Evolutionary conservation across 495 filamentous ascomycete species (phyloP).

Genomic region (Tuber melanosporum): DNA sequence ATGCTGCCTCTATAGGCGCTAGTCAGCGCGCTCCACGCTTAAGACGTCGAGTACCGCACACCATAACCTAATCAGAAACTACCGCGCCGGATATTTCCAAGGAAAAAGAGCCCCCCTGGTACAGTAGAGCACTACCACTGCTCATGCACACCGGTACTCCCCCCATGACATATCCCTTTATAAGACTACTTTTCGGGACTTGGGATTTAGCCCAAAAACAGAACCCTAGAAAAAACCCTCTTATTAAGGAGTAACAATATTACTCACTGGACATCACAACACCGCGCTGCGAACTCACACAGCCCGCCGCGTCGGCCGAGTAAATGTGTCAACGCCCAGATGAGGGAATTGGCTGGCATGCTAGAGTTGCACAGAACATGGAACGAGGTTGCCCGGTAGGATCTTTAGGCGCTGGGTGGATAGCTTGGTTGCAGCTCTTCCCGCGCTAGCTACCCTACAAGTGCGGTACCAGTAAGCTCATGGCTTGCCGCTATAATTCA

Average conservation of each 20-base stretch:
- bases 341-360: neutral
- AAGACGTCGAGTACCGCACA: neutral
- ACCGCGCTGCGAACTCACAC: neutral
- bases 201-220: neutral
- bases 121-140: too few species aligned
- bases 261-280: neutral
- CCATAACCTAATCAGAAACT: neutral
- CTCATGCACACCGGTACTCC: too few species aligned
- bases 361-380: neutral
- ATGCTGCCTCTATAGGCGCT: neutral
- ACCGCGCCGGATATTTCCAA: neutral
- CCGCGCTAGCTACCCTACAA: neutral
- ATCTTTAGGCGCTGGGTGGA: neutral
- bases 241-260: neutral
- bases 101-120: neutral
- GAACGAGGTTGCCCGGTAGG: neutral
- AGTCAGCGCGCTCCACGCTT: neutral
- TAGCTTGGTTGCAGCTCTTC: neutral
- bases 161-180: neutral
- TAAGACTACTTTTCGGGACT: neutral
- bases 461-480: neutral
- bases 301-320: neutral
- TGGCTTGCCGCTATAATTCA: neutral
- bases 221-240: neutral
- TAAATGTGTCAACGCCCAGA: neutral